A percentile compares a stretch with the other conserved stretches of the same genome.
These are phyloP conservation scores for Pneumocystis jirovecii DNA, from an alignment of 1,139 yeast species.

Conservation along the genomic window DNA sequence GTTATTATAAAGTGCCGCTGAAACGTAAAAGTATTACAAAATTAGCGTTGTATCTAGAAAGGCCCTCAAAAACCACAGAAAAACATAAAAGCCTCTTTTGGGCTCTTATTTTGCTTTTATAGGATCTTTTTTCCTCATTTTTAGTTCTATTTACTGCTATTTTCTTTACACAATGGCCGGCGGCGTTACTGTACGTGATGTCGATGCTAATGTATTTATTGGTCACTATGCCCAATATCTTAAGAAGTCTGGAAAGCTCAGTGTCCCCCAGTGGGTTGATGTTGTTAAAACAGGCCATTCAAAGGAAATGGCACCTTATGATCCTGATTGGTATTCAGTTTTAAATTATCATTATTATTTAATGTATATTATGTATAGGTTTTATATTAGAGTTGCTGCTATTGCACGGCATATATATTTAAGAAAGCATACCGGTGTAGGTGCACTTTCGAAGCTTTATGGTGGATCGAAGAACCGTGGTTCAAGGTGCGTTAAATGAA, in stretches of 20 bases:
- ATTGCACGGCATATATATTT: conserved; percentile 99
- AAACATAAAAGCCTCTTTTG: too few species aligned
- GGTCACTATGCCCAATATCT: conserved; percentile 99
- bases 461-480: conserved; percentile 99
- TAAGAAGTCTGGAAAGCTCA: conserved; percentile 91
- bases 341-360: not conserved
- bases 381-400: conserved; percentile 76
- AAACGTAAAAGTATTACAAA: too few species aligned
- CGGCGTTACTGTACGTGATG: conserved; percentile 54
- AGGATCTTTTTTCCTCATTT: not conserved
- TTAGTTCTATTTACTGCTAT: not conserved
- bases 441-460: conserved; percentile 96
- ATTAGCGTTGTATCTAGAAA: too few species aligned
- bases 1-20: too few species aligned
- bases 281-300: conserved; percentile 98
- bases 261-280: conserved; percentile 99
- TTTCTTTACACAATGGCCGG: not conserved
- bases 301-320: conserved; percentile 99
- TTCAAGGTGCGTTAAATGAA: conserved; percentile 19
- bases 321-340: conserved; percentile 44
- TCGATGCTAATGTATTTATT: conserved; percentile 99
- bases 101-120: not conserved
- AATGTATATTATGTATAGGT: conserved; percentile 4
- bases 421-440: conserved; percentile 99
- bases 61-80: too few species aligned